Evolutionary conservation across 345 rosid genomes (phyloP).

Genomic region (Combretum micranthum): DNA sequence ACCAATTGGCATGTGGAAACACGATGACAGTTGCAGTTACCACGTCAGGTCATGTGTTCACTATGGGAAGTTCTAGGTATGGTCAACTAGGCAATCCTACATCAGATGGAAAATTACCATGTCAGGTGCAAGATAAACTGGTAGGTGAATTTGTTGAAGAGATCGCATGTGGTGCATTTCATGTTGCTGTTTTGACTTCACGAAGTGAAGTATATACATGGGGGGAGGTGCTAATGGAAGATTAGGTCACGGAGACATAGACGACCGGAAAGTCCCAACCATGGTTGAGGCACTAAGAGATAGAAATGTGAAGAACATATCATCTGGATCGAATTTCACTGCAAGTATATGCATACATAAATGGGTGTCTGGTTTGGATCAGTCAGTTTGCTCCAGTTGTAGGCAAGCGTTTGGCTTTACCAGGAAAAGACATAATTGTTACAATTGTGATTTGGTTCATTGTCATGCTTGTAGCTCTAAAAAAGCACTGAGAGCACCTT

Average conservation of each 20-base stretch:
- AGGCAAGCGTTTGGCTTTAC: conserved; percentile 95
- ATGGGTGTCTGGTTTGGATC: conserved; percentile 95
- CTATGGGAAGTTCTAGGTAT: conserved; percentile 67
- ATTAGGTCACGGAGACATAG: conserved; percentile 82
- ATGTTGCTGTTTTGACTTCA: conserved; percentile 77
- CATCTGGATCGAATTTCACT: conserved; percentile 90
- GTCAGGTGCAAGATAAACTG: conserved; percentile 73
- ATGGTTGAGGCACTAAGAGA: conserved; percentile 79
- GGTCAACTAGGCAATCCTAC: conserved; percentile 76
- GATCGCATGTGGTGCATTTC: conserved; percentile 82
- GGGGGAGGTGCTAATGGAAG: conserved; percentile 91
- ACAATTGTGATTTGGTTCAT: conserved; percentile 86
- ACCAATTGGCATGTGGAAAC: conserved; percentile 81
- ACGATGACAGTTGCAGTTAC: conserved; percentile 85
- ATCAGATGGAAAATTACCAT: conserved; percentile 68
- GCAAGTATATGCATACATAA: conserved; percentile 90
- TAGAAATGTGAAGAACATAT: conserved; percentile 77
- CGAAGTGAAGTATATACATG: conserved; percentile 94
- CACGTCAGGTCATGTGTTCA: conserved; percentile 87
- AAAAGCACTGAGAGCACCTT: conserved; percentile 84
- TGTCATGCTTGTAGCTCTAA: conserved; percentile 96
- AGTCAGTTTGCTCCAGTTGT: conserved; percentile 86
- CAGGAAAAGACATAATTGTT: conserved; percentile 89
- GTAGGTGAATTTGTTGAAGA: conserved; percentile 96
- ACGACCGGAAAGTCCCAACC: conserved; percentile 68